phyloP scores from a whole-genome alignment of 176 grass and related monocot genomes.

The Triticum urartu region DNA sequence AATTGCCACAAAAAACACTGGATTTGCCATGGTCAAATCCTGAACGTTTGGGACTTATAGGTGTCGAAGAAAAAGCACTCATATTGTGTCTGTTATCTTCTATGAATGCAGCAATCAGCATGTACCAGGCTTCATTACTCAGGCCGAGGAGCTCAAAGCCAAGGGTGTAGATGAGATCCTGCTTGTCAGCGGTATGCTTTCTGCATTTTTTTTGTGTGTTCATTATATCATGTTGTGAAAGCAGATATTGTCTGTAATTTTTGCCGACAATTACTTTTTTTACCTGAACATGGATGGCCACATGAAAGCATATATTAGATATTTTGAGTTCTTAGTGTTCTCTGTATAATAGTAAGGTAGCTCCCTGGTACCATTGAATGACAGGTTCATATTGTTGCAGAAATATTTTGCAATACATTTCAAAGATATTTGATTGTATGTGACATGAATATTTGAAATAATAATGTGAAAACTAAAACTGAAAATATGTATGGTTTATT shows the following conservation, averaged over 20 bases:
- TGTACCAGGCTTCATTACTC: conserved; percentile 86
- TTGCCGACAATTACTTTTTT: neutral
- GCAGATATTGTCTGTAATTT: neutral
- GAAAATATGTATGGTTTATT: no score
- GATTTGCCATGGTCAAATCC: no score
- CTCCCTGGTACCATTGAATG: neutral
- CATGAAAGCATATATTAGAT: neutral
- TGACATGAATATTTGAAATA: no score
- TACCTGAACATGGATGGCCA: neutral
- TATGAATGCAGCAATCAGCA: conserved; percentile 67
- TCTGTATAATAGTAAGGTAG: neutral
- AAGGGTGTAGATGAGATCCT: conserved; percentile 96
- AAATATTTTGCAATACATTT: no score
- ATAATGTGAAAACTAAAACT: no score
- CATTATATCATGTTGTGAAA: neutral
- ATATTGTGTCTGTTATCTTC: conserved; percentile 20
- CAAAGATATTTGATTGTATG: no score
- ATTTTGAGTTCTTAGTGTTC: neutral
- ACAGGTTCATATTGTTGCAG: neutral
- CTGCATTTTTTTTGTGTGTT: neutral
- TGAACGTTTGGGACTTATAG: no score
- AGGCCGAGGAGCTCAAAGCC: conserved; percentile 83
- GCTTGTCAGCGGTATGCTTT: conserved; percentile 66
- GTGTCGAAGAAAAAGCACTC: neutral
- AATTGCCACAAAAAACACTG: no score